Base-by-base conservation (phyloP, 768 basidiomycete genomes). In the Clathrus columnatus region DNA sequence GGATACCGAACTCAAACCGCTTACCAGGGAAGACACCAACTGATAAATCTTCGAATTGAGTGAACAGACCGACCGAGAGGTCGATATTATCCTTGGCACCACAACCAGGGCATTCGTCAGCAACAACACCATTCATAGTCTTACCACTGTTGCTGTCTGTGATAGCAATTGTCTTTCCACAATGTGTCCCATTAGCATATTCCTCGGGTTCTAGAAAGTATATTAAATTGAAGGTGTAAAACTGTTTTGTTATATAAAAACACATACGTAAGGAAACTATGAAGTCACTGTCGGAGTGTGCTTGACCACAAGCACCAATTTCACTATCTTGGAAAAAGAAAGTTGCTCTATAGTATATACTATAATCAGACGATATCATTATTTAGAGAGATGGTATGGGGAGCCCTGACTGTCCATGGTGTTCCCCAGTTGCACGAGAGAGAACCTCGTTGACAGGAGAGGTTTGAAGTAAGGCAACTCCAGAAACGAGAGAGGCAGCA, bases 101-200 rank as follows among this genome's bases (percentile, higher is more conserved):
- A 72, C 91, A 95, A 20, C 84, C 84, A 23, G 90, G 90, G 75
- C 91, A 95, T 30, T 76, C 83, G 61, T 92, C 91, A 14, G 79
- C 87, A 60, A 96, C 73, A 24, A 73, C 76, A 46, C 83, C 90
- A 4, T 68, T 73, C 56, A 87, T 76, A n/a, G 67, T 64, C 68
- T 81, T 78, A 48, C 76, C 73, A 69, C 79, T 81, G 23, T 70
- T 61, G 49, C 72, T 71, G 72, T 88, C 87, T 57, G 72, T 83
- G 65, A 96, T 79, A 59, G 65, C 60, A 61, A 95, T 78, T 47
- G 69, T 63, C 63, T 73, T 70, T 56, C 87, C 87, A 63, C 93
- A 95, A 60, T 46, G 11, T 20, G 45, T n/a, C 7, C 80, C 81
- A 67, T 83, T 83, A 20, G 45, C 75, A 30, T 65, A 62, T 44